Evolutionary conservation across 805 yeast species (phyloP).

Genomic region (Kluyveromyces nonfermentans): DNA sequence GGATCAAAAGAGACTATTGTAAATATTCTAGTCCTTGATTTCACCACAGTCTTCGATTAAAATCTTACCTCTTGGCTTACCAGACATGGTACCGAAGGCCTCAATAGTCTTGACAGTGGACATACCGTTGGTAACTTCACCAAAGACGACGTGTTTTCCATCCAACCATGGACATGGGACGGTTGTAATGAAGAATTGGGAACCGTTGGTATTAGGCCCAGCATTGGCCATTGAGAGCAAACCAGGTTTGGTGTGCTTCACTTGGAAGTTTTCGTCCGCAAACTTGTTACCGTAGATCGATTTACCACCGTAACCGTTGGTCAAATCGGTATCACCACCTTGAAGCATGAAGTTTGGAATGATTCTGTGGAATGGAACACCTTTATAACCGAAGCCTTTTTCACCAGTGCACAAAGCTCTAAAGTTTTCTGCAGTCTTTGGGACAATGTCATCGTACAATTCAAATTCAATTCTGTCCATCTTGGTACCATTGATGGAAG

Average conservation of each 20-base stretch:
- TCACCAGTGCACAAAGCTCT: constrained; percentile 83
- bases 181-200: constrained; percentile 83
- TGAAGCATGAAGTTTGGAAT: constrained; percentile 95
- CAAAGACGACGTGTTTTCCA: constrained; percentile 71
- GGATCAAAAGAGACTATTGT: background rate
- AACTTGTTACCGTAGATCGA: constrained; percentile 69
- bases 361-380: constrained; percentile 85
- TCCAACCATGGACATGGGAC: constrained; percentile 72
- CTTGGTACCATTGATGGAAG: constrained; percentile 45
- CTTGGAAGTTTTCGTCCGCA: constrained; percentile 51
- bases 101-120: constrained; percentile 51
- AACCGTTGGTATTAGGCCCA: constrained; percentile 88
- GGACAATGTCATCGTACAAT: constrained; percentile 37
- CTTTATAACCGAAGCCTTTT: constrained; percentile 78
- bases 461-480: constrained; percentile 28
- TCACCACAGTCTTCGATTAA: constrained; percentile 56
- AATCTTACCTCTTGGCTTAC: constrained; percentile 56
- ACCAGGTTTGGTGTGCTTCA: constrained; percentile 72
- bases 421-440: constrained; percentile 76
- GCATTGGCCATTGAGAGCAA: constrained; percentile 87
- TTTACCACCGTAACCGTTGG: constrained; percentile 91
- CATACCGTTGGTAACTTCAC: constrained; percentile 62
- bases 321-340: constrained; percentile 83
- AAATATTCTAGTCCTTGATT: constrained; percentile 16
- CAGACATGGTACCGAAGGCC: constrained; percentile 56